These are phyloP conservation scores for Maudiozyma humilis DNA, from an alignment of 1,139 yeast genomes.

Conservation along the genomic window DNA sequence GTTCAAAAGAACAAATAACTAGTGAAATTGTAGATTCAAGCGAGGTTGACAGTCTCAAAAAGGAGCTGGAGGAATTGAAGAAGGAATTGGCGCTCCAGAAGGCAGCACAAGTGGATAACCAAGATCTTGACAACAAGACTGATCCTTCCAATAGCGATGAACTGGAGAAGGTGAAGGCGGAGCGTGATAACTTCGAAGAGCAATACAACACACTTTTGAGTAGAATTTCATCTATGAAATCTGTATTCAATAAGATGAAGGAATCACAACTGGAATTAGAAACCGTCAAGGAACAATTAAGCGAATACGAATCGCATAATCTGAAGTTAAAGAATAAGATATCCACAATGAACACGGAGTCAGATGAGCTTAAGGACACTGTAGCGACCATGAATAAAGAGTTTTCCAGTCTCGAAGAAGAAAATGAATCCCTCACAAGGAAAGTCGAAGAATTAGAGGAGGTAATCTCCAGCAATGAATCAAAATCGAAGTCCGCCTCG, in stretches of 20 bases:
- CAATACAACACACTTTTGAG: conserved; percentile 71
- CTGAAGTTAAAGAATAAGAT: conserved; percentile 30
- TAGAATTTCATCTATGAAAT: conserved; percentile 72
- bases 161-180: conserved; percentile 39
- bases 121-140: conserved; percentile 5
- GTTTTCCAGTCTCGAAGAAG: conserved; percentile 49
- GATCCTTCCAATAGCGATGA: conserved; percentile 26
- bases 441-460: conserved; percentile 30
- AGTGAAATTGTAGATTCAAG: neutral
- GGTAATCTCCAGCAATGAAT: conserved; percentile 18
- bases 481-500: conserved; percentile 18
- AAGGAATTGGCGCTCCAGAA: neutral
- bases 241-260: conserved; percentile 67
- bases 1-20: neutral
- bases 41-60: too few species aligned
- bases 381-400: conserved; percentile 43
- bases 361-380: conserved; percentile 30
- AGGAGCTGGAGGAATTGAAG: neutral
- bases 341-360: conserved; percentile 26
- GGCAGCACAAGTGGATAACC: neutral
- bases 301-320: conserved; percentile 34
- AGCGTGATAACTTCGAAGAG: conserved; percentile 58
- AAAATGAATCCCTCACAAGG: conserved; percentile 54
- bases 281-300: conserved; percentile 40
- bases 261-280: conserved; percentile 67